Percentiles rank a stretch among this genome's conserved stretches.
These are phyloP conservation scores for Raffaelea ambrosiae DNA, from an alignment of 2,329 filamentous ascomycete genomes.

Conservation along the genomic window DNA sequence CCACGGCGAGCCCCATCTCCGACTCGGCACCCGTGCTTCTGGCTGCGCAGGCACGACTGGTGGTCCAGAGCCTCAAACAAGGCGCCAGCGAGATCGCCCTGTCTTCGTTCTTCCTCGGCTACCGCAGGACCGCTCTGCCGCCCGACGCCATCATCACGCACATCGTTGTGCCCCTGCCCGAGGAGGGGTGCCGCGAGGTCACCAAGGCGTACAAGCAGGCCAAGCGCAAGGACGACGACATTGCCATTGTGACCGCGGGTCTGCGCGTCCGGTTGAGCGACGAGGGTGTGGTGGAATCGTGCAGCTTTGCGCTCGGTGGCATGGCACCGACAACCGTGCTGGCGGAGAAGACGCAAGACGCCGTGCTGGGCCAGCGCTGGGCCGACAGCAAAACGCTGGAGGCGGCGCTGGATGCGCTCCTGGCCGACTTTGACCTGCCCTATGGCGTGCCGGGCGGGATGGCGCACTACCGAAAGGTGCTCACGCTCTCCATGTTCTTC, in stretches of 20 bases:
- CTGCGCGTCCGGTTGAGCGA: slow-evolving; percentile 60
- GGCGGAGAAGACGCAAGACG: slow-evolving; percentile 68
- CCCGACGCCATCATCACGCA: slow-evolving; percentile 76
- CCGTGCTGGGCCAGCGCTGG: slow-evolving; percentile 68
- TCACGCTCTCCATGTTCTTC: slow-evolving; percentile 92
- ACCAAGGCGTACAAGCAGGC: slow-evolving; percentile 89
- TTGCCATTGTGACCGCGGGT: slow-evolving; percentile 89
- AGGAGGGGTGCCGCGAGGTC: slow-evolving; percentile 63
- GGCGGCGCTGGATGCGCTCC: slow-evolving; percentile 77
- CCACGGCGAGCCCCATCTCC: slow-evolving; percentile 88
- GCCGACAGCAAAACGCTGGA: slow-evolving; percentile 76
- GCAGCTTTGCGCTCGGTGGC: slow-evolving; percentile 80
- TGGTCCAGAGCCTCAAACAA: slow-evolving; percentile 66
- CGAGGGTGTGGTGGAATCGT: slow-evolving; percentile 61
- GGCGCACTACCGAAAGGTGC: slow-evolving; percentile 86
- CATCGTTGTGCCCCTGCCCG: slow-evolving; percentile 70
- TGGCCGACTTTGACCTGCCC: slow-evolving; percentile 74
- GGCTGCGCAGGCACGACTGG: slow-evolving; percentile 69
- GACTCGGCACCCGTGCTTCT: slow-evolving; percentile 91
- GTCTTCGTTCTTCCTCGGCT: slow-evolving; percentile 84
- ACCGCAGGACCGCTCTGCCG: slow-evolving; percentile 72
- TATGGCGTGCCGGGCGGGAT: slow-evolving; percentile 94
- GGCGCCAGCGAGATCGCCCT: slow-evolving; percentile 75
- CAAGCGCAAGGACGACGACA: slow-evolving; percentile 94
- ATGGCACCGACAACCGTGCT: slow-evolving; percentile 86